phyloP scores from a whole-genome alignment of 2,329 filamentous ascomycete genomes.

The Xylaria sp. region DNA sequence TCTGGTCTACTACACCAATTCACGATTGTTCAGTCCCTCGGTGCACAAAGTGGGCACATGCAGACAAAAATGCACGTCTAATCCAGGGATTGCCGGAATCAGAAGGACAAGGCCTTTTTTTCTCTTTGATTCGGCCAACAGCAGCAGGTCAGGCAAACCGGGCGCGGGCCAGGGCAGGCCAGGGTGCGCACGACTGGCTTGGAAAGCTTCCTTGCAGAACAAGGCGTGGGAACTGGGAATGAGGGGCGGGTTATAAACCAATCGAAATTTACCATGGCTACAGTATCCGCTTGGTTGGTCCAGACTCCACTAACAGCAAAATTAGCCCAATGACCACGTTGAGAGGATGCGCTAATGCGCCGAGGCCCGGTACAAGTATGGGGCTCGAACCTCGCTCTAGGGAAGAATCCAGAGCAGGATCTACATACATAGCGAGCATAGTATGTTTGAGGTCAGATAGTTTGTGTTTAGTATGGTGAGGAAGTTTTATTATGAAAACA shows the following conservation, averaged over 20 bases:
- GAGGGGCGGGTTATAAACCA: constrained; percentile 24
- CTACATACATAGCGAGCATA: too few relatives aligned
- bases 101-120: constrained; percentile 19
- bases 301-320: constrained; percentile 16
- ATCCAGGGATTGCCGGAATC: constrained; percentile 14
- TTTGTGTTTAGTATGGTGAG: neutral
- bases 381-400: constrained; percentile 19
- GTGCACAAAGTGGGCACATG: constrained; percentile 23
- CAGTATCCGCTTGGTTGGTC: constrained; percentile 30
- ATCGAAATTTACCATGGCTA: constrained; percentile 11
- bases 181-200: constrained; percentile 8
- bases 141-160: constrained; percentile 6
- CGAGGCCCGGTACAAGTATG: constrained; percentile 19
- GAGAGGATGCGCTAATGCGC: constrained; percentile 17
- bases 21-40: neutral
- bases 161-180: constrained; percentile 12
- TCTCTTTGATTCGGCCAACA: constrained; percentile 2
- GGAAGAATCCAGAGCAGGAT: neutral
- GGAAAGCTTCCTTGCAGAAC: constrained; percentile 27
- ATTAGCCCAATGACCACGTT: constrained; percentile 19
- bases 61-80: constrained; percentile 17
- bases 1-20: neutral
- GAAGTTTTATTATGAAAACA: neutral
- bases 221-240: constrained; percentile 31
- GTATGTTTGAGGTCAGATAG: too few relatives aligned